A percentile compares a stretch with the other conserved stretches of the same genome.
Evolutionary conservation across 441 rosid genomes (phyloP).

Genomic region (Biscutella laevigata): DNA sequence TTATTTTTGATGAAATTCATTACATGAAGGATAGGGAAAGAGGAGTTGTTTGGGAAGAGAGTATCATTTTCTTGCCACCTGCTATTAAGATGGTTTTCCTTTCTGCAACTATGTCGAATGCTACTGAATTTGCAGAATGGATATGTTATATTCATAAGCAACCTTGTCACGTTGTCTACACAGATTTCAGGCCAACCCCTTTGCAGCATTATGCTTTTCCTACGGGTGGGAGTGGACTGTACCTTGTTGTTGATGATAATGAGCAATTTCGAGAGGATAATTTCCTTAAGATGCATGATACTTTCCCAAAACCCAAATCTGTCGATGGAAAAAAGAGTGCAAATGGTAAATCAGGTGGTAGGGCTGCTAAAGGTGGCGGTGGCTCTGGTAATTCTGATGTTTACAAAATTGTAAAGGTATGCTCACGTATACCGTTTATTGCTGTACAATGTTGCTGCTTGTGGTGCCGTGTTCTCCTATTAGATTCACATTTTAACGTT

Average conservation of each 20-base stretch:
- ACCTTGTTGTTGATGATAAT: conserved; percentile 89
- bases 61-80: conserved; percentile 84
- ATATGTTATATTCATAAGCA: conserved; percentile 85
- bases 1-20: conserved; percentile 90
- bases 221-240: conserved; percentile 76
- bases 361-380: conserved; percentile 61
- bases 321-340: conserved; percentile 46
- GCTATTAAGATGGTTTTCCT: conserved; percentile 96
- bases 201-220: conserved; percentile 96
- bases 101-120: conserved; percentile 96
- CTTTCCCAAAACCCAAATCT: conserved; percentile 63
- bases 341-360: conserved; percentile 73
- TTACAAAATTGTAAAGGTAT: conserved; percentile 90
- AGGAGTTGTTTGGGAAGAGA: conserved; percentile 98
- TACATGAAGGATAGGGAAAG: conserved; percentile 95
- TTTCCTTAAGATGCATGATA: conserved; percentile 75
- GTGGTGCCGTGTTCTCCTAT: not conserved
- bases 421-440: conserved; percentile 9
- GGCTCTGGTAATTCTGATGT: conserved; percentile 80
- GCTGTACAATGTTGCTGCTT: not conserved
- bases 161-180: conserved; percentile 93
- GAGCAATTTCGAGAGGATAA: conserved; percentile 90
- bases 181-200: conserved; percentile 94
- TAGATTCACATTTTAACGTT: not conserved
- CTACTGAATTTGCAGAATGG: conserved; percentile 95